Conservation (phyloP, 2,329 filamentous ascomycete species). For the Zymoseptoria brevis region DNA sequence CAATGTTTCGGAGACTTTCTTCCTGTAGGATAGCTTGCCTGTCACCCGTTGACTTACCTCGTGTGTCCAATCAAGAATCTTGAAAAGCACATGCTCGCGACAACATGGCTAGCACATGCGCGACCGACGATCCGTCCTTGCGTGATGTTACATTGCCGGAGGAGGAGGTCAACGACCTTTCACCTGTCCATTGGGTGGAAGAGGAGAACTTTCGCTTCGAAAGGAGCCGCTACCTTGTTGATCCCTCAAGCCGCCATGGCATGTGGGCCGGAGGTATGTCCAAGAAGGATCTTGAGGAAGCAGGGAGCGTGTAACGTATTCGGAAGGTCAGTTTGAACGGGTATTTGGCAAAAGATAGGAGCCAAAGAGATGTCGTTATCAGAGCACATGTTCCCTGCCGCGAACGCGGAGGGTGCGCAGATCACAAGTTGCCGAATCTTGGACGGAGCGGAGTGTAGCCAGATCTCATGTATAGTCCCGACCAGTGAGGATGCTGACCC, state of each 20-base stretch:
- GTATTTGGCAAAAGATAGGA: not conserved
- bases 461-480: not conserved
- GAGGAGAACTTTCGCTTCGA: not conserved
- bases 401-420: not conserved
- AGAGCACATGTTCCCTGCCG: constrained; percentile 9
- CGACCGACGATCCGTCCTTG: not conserved
- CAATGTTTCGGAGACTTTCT: not conserved
- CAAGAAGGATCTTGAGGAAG: not conserved
- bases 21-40: not conserved
- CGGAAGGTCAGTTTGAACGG: not conserved
- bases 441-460: not conserved
- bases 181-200: not conserved
- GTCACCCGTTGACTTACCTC: not conserved
- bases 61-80: not conserved
- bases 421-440: not conserved
- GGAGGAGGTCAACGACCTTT: not conserved
- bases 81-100: not conserved
- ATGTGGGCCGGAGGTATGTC: not conserved
- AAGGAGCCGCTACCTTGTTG: not conserved
- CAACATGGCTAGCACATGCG: not conserved
- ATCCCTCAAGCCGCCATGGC: not conserved
- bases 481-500: constrained; percentile 1
- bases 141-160: not conserved
- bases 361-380: constrained; percentile 10
- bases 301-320: not conserved